Conservation (phyloP, 176 grass and related monocot genomes). For the Carex myosuroides region DNA sequence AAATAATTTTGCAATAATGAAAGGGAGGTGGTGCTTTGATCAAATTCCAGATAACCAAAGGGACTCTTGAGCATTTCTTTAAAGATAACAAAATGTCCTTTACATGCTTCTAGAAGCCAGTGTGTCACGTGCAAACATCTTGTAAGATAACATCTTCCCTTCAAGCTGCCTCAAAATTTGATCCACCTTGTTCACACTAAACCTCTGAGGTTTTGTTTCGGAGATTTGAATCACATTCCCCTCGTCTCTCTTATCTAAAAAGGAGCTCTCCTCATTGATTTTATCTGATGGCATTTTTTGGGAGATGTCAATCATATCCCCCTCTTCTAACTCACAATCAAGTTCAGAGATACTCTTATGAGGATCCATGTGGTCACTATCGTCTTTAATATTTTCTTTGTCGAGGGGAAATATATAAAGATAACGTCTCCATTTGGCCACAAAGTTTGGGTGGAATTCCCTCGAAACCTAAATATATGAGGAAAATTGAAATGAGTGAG, state of each 20-base stretch:
- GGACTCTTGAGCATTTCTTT: neutral
- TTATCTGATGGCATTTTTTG: neutral
- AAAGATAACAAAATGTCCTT: constrained; percentile 1
- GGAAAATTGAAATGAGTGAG: neutral
- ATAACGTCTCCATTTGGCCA: constrained; percentile 87
- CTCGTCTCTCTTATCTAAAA: too few species aligned
- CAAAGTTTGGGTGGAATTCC: constrained; percentile 94
- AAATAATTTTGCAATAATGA: neutral
- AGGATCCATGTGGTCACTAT: neutral
- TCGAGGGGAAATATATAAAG: constrained; percentile 88
- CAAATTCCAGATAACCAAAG: neutral
- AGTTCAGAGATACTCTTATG: neutral
- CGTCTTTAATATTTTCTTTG: constrained; percentile 10
- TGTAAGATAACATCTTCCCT: constrained; percentile 77
- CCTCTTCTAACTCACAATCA: constrained; percentile 10
- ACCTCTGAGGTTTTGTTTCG: constrained; percentile 40
- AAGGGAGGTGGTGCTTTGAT: neutral
- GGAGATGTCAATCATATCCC: constrained; percentile 3
- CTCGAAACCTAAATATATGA: constrained; percentile 53
- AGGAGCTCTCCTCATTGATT: neutral
- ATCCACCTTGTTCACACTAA: constrained; percentile 67
- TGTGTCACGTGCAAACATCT: constrained; percentile 88
- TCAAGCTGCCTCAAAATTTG: constrained; percentile 57
- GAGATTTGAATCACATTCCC: neutral
- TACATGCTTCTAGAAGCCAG: constrained; percentile 81